Evolutionary conservation across 805 yeast genomes (phyloP), one percentile per base, ranked within the genome.

Genomic region (Suhomyces pyralidae): DNA sequence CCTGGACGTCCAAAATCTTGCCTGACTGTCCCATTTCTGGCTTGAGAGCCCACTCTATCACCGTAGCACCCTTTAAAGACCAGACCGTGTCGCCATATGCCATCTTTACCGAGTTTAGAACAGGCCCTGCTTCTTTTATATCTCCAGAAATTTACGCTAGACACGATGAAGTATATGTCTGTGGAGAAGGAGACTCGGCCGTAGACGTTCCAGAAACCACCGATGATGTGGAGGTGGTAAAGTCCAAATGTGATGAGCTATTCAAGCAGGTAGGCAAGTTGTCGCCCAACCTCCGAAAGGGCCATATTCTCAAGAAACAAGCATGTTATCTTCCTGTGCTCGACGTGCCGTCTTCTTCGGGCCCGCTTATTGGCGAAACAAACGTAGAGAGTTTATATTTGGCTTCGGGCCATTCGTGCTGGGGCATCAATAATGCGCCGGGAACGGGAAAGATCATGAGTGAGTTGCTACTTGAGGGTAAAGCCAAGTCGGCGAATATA

Each of bases 361-460:
- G 99, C 5, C 99, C 99, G 0, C 75, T 94, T 50, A 85, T 93
- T 60, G 99, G 99, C 45, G 93, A 89, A 61, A 93, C 98, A 0
- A 91, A 91, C 62, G 96, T 92, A 7, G 82, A 81, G 20, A 84
- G 85, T 55, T 73, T 93, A 55, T 88, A 75, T 61, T 68, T 93
- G 51, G 97, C 97, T 2, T 82, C 93, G 14, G 99, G 98, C 0
- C 99, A 93, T 69, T 88, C 97, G 14, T 94, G 98, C 71, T 93
- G 99, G 99, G 99, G 99, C 20, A 94, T 93, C 57, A 94, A 93
- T 72, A 93, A 94, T 69, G 97, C 97, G 0, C 97, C 97, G 0
- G 97, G 88, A 3, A 92, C 97, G 0, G 99, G 99, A n/a, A 84
- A 90, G 64, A 79, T 94, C 38, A 80, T 93, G 85, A 84, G 96